Base-by-base conservation (phyloP, 345 rosid genomes). In the Populus davidiana region DNA sequence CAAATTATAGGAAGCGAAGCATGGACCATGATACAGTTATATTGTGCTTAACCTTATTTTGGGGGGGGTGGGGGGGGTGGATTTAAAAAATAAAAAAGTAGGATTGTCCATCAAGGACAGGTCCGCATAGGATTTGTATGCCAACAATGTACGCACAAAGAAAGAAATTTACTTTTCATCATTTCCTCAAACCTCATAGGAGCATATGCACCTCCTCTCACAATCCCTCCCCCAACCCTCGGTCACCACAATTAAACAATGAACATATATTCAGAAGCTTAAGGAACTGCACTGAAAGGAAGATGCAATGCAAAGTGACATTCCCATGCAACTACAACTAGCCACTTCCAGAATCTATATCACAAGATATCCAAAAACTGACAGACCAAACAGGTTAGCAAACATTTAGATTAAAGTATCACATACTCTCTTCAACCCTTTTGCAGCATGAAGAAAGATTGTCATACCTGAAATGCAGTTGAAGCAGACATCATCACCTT, bases 381-480 rank as follows among this genome's bases (percentile, higher is more conserved):
- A 17, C 10, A 9, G 7, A 43, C 31, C 13, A 47, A 54, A 16
- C 29, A 35, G 27, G 29, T 29, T 7, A 56, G 5, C 18, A 35
- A 49, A 47, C 27, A 44, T 27, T 44, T 23, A 13, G 35, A 78
- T 14, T 23, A 14, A 71, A 78, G 73, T 65, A 67, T 74, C 23
- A 29, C 18, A 35, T 2, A 2, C n/a, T 31, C 5, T 27, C 71
- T 75, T 49, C 50, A 76, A 69, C 68, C 67, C 20, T 67, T 21
- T 39, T 6, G 29, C 47, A 52, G 54, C 52, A 75, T 62, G 72
- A 78, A 18, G 73, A 80, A 47, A 47, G 50, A 29, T 61, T 67
- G 54, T 18, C 81, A 76, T 35, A 89, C 95, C 95, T 80, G 91
- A 76, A 80, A 84, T 66, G 73, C 82, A 89, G 82, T 89, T 85